Evolutionary conservation across 129 eudicot genomes (phyloP).

Genomic region (Chrysanthemum lavandulifolium): DNA sequence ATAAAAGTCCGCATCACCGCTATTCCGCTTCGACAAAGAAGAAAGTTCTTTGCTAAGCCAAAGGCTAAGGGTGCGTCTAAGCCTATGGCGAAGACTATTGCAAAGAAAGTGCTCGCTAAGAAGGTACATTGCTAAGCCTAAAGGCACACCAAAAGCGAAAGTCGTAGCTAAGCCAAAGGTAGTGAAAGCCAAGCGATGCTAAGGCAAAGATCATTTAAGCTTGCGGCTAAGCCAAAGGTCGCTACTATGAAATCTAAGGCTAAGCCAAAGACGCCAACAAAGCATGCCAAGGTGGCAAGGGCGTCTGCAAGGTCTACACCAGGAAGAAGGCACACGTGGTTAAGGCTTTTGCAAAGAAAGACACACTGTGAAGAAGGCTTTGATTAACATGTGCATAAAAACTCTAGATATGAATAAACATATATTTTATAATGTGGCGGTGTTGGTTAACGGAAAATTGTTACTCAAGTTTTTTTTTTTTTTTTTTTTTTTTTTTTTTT

Average conservation of each 20-base stretch:
- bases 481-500: too few species aligned
- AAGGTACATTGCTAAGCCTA: constrained; percentile 40
- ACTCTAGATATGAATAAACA: too few species aligned
- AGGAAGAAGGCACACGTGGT: constrained; percentile 31
- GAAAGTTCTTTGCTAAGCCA: constrained; percentile 27
- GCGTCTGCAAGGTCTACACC: constrained; percentile 56
- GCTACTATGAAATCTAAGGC: constrained; percentile 34
- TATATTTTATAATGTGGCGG: too few species aligned
- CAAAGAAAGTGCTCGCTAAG: not conserved
- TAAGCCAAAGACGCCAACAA: constrained; percentile 29
- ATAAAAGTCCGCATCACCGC: constrained; percentile 21
- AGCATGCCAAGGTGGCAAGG: constrained; percentile 43
- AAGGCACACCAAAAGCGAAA: constrained; percentile 42
- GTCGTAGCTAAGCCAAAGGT: constrained; percentile 36
- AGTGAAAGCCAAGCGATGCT: constrained; percentile 29
- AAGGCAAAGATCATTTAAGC: constrained; percentile 34
- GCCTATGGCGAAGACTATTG: not conserved
- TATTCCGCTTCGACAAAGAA: constrained; percentile 17
- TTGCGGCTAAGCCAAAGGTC: constrained; percentile 31
- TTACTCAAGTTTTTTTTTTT: too few species aligned
- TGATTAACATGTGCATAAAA: too few species aligned
- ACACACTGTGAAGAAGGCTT: not conserved
- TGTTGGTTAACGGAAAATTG: too few species aligned
- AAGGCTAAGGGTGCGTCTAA: constrained; percentile 27
- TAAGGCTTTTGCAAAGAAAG: constrained; percentile 25